A percentile compares a stretch with the other conserved stretches of the same genome.
Evolutionary conservation across 768 basidiomycete species (phyloP).

Genomic region (Jaapia argillacea): DNA sequence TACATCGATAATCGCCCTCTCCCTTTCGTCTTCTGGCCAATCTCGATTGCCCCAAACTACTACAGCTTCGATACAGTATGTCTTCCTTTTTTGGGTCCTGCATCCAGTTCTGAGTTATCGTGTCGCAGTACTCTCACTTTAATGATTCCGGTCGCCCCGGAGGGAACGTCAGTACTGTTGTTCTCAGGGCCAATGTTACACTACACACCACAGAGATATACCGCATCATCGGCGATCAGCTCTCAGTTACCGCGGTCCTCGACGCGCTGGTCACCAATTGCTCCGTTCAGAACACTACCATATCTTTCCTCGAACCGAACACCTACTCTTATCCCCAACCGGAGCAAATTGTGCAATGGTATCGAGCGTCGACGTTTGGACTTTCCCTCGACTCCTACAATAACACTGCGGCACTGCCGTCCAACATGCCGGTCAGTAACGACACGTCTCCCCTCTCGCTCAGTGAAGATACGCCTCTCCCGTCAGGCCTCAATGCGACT

Average conservation of each 20-base stretch:
- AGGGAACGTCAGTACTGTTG: not conserved
- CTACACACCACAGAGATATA: not conserved
- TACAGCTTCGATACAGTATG: not conserved
- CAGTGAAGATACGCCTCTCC: not conserved
- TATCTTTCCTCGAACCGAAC: not conserved
- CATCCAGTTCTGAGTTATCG: not conserved
- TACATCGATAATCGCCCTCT: conserved; percentile 1
- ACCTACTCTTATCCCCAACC: not conserved
- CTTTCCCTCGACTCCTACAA: conserved; percentile 18
- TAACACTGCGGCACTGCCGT: conserved; percentile 12
- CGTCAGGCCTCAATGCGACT: not conserved
- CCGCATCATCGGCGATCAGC: conserved; percentile 3
- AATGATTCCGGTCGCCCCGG: not conserved
- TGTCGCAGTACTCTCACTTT: not conserved
- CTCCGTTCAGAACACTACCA: not conserved
- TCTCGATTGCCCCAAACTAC: not conserved
- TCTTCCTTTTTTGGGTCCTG: not conserved
- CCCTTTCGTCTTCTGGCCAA: conserved; percentile 3
- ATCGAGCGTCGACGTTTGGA: conserved; percentile 14
- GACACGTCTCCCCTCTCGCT: not conserved
- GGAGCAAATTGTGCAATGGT: conserved; percentile 11
- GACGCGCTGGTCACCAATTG: not conserved
- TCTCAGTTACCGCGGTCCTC: not conserved
- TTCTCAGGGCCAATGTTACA: not conserved
- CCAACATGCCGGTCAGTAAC: not conserved